Evolutionary conservation across 345 rosid genomes (phyloP).

Genomic region (Syzygium grande): DNA sequence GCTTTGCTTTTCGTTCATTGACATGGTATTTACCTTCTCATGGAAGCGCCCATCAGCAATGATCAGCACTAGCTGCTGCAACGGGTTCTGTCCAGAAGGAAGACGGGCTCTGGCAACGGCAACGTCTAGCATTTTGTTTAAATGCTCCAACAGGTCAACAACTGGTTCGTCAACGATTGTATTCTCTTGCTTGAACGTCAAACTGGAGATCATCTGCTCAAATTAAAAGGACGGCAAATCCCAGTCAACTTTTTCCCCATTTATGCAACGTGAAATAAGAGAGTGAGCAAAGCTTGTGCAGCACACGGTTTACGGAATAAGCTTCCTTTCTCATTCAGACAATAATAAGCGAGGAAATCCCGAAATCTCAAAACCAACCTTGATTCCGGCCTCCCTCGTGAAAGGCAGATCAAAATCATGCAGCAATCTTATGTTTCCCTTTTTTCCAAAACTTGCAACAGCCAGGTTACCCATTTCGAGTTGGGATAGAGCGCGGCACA

Average conservation of each 20-base stretch:
- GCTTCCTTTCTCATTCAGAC: neutral
- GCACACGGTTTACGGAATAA: neutral
- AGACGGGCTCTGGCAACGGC: slow-evolving; percentile 60
- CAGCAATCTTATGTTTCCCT: slow-evolving; percentile 68
- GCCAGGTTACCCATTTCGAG: slow-evolving; percentile 93
- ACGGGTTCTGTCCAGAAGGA: slow-evolving; percentile 90
- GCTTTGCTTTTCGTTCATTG: neutral
- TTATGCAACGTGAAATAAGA: neutral
- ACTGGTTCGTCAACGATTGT: slow-evolving; percentile 76
- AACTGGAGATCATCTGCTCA: slow-evolving; percentile 71
- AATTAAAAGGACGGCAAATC: neutral
- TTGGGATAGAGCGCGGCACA: slow-evolving; percentile 88
- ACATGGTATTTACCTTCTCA: slow-evolving; percentile 46
- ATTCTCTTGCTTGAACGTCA: slow-evolving; percentile 88
- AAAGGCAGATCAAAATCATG: slow-evolving; percentile 89
- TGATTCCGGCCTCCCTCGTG: slow-evolving; percentile 72
- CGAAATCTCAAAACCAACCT: slow-evolving; percentile 32
- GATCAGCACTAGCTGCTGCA: slow-evolving; percentile 89
- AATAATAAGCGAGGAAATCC: neutral
- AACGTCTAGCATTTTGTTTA: slow-evolving; percentile 62
- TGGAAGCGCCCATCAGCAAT: slow-evolving; percentile 90
- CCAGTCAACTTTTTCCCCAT: neutral
- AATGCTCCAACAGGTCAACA: slow-evolving; percentile 56
- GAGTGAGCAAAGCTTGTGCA: neutral
- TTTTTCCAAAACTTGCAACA: slow-evolving; percentile 83